phyloP scores from a whole-genome alignment of 2,329 filamentous ascomycete genomes.

The Fusarium torulosum region DNA sequence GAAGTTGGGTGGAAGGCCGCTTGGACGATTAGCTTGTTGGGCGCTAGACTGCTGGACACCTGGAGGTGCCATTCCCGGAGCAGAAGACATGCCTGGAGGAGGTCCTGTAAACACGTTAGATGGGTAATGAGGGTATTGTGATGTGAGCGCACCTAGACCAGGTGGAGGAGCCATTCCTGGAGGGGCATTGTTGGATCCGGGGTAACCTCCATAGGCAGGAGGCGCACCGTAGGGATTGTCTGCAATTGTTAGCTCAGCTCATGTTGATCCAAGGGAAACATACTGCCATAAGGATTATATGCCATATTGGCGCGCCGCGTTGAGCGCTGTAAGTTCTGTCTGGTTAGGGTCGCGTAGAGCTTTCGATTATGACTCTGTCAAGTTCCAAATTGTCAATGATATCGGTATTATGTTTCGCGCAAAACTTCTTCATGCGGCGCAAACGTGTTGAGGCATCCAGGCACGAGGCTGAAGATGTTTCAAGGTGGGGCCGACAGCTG shows the following conservation, averaged over 20 bases:
- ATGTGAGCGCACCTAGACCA: slow-evolving; percentile 76
- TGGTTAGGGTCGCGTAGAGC: not conserved
- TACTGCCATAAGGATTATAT: slow-evolving; percentile 72
- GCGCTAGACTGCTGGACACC: slow-evolving; percentile 81
- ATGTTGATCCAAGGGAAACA: slow-evolving; percentile 27
- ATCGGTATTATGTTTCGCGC: slow-evolving; percentile 12
- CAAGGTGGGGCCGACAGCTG: slow-evolving; percentile 38
- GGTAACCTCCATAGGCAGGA: slow-evolving; percentile 79
- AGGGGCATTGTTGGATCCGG: slow-evolving; percentile 66
- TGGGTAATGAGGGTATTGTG: not conserved
- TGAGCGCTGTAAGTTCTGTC: slow-evolving; percentile 6
- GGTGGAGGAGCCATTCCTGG: slow-evolving; percentile 83
- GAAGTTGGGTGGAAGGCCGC: slow-evolving; percentile 84
- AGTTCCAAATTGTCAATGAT: slow-evolving; percentile 8
- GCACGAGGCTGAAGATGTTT: slow-evolving; percentile 48
- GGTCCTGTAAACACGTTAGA: slow-evolving; percentile 64
- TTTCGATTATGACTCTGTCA: not conserved
- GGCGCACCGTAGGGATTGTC: slow-evolving; percentile 77
- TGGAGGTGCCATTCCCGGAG: slow-evolving; percentile 83
- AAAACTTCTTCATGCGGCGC: slow-evolving; percentile 27
- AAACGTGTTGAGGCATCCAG: slow-evolving; percentile 40
- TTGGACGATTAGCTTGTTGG: slow-evolving; percentile 83
- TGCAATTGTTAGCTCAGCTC: slow-evolving; percentile 32
- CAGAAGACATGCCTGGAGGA: slow-evolving; percentile 83
- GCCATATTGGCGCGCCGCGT: slow-evolving; percentile 58